Percentiles rank a stretch among this genome's conserved stretches.
Conservation (phyloP, 1,284 basidiomycete species). For the Chalciporus piperatoides region DNA sequence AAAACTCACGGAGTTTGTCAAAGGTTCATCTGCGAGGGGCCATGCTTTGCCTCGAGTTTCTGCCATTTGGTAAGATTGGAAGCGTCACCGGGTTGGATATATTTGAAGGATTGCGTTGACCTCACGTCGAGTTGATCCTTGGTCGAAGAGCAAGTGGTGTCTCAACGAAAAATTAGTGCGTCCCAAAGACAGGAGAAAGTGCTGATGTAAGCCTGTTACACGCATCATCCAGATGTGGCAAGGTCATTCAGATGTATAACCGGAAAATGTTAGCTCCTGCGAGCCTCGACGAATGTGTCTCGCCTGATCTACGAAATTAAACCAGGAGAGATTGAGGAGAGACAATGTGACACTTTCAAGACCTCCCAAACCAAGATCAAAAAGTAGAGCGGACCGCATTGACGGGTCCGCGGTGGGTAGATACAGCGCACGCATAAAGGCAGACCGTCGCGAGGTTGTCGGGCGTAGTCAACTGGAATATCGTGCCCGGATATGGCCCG, state of each 20-base stretch:
- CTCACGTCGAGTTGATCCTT: conserved; percentile 77
- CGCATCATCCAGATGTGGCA: background rate
- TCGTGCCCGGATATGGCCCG: too few species aligned
- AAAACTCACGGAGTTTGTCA: conserved; percentile 87
- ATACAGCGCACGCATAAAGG: background rate
- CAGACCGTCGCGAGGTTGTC: background rate
- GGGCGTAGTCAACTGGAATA: background rate
- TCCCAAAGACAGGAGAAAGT: background rate
- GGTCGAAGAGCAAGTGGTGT: conserved; percentile 42
- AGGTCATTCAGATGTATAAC: background rate
- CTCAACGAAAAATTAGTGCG: background rate
- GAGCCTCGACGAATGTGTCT: background rate
- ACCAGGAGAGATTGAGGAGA: background rate
- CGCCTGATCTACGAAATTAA: background rate
- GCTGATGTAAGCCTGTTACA: conserved; percentile 27
- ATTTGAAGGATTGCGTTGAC: conserved; percentile 39
- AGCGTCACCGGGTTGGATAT: background rate
- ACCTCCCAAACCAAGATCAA: background rate
- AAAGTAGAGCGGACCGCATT: background rate
- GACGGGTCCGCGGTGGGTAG: background rate
- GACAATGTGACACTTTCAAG: background rate
- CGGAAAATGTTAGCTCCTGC: background rate
- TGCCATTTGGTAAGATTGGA: conserved; percentile 42
- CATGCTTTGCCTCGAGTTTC: conserved; percentile 79
- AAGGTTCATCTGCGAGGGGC: conserved; percentile 83